These are phyloP conservation scores for Ophiocordyceps camponoti-saundersi DNA, from an alignment of 2,329 filamentous ascomycete species.

Conservation along the genomic window DNA sequence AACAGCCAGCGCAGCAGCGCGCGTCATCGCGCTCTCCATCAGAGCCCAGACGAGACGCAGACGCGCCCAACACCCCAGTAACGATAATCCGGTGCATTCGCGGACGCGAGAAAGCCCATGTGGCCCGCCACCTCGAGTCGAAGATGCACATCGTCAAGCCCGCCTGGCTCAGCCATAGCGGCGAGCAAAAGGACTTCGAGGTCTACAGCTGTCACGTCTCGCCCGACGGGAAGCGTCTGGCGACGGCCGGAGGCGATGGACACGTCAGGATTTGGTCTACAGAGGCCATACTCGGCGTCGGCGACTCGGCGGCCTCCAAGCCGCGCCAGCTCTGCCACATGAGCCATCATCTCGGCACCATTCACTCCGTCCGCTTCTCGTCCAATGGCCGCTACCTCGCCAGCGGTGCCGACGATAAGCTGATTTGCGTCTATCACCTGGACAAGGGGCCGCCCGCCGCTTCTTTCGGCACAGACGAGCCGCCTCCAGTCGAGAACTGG, in stretches of 20 bases:
- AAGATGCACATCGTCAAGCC: slow-evolving; percentile 87
- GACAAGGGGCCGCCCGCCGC: slow-evolving; percentile 66
- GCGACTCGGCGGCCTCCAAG: slow-evolving; percentile 47
- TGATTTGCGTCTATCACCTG: slow-evolving; percentile 91
- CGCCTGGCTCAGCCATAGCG: slow-evolving; percentile 87
- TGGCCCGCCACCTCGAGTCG: slow-evolving; percentile 4
- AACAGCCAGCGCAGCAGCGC: neutral
- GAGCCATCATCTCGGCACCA: slow-evolving; percentile 95
- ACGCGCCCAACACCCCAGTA: no score
- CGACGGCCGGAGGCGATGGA: slow-evolving; percentile 91
- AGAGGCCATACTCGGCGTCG: slow-evolving; percentile 74
- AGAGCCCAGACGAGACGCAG: neutral
- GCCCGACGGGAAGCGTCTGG: slow-evolving; percentile 78
- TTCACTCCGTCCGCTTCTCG: slow-evolving; percentile 93
- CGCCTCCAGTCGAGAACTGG: slow-evolving; percentile 93
- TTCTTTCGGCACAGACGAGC: slow-evolving; percentile 78
- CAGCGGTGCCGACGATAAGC: slow-evolving; percentile 95
- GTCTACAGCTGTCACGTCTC: slow-evolving; percentile 98
- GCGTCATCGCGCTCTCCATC: neutral
- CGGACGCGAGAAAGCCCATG: slow-evolving; percentile 1
- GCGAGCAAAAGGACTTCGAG: slow-evolving; percentile 95
- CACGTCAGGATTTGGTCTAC: slow-evolving; percentile 97
- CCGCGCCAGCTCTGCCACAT: slow-evolving; percentile 93
- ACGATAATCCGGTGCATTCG: neutral
- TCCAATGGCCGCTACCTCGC: slow-evolving; percentile 89